A percentile compares a stretch with the other conserved stretches of the same genome.
Conservation (phyloP, 352 stramenopile species). For the Pythium apleroticum region DNA sequence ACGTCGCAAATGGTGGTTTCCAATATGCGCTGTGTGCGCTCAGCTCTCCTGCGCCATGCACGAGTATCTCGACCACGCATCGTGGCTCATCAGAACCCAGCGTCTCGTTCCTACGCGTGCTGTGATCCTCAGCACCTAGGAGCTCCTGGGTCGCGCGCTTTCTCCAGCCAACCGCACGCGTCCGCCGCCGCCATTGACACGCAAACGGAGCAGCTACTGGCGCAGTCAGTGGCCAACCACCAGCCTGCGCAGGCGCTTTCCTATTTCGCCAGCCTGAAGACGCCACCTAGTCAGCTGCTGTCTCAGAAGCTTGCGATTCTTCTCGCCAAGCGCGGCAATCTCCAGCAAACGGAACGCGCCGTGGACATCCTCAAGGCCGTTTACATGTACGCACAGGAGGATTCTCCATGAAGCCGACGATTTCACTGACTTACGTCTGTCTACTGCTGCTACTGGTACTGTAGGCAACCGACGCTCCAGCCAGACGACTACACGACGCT, state of each 20-base stretch:
- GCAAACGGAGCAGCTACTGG: constrained; percentile 4
- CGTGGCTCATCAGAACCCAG: background rate
- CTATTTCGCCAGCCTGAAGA: constrained; percentile 27
- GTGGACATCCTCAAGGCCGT: constrained; percentile 30
- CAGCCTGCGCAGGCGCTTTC: constrained; percentile 22
- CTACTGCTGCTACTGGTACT: background rate
- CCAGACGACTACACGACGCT: constrained; percentile 37
- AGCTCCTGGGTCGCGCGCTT: background rate
- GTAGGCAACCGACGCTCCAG: constrained; percentile 21
- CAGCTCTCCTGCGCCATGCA: no score
- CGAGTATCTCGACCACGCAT: no score
- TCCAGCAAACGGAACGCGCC: constrained; percentile 22
- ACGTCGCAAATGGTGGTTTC: no score
- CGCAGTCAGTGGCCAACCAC: constrained; percentile 21
- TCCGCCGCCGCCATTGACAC: background rate
- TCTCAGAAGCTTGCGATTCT: constrained; percentile 36
- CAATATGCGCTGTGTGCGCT: no score
- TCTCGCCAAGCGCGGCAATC: constrained; percentile 29
- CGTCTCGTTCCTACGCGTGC: no score
- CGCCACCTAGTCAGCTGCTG: constrained; percentile 24
- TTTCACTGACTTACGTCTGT: background rate
- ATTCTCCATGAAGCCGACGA: background rate
- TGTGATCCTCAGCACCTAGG: background rate
- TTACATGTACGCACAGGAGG: constrained; percentile 22
- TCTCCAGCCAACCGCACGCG: constrained; percentile 5